Evolutionary conservation across 495 filamentous ascomycete genomes (phyloP).

Genomic region (Tuber microsphaerosporum): DNA sequence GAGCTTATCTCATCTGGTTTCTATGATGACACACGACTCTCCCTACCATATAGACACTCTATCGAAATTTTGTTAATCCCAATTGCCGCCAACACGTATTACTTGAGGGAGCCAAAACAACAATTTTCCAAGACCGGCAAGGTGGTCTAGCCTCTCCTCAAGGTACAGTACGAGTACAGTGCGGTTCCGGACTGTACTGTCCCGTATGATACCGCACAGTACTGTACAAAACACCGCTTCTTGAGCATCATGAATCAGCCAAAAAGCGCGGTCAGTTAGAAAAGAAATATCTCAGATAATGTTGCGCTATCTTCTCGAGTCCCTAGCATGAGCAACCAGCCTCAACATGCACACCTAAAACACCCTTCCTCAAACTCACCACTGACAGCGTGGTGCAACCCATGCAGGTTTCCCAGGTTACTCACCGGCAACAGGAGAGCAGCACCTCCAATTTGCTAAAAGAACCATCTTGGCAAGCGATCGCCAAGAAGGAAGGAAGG

Average conservation of each 20-base stretch:
- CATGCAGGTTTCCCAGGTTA: background rate
- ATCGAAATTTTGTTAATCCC: background rate
- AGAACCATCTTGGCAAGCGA: background rate
- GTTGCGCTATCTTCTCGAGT: background rate
- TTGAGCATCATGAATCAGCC: background rate
- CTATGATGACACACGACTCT: background rate
- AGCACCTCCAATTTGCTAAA: background rate
- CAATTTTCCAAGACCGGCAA: no score
- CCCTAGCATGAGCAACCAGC: background rate
- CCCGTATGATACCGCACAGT: no score
- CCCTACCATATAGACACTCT: background rate
- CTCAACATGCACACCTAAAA: background rate
- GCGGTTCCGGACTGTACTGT: background rate
- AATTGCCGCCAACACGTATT: background rate
- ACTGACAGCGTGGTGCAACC: background rate
- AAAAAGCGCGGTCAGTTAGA: background rate
- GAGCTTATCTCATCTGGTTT: background rate
- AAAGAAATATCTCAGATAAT: background rate
- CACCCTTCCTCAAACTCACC: background rate
- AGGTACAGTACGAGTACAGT: background rate
- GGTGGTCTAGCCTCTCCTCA: background rate
- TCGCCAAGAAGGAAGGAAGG: background rate
- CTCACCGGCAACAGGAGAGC: background rate
- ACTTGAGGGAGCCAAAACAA: background rate
- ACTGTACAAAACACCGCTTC: background rate